phyloP scores from a whole-genome alignment of 257 asterid genomes.

The Vinca minor region DNA sequence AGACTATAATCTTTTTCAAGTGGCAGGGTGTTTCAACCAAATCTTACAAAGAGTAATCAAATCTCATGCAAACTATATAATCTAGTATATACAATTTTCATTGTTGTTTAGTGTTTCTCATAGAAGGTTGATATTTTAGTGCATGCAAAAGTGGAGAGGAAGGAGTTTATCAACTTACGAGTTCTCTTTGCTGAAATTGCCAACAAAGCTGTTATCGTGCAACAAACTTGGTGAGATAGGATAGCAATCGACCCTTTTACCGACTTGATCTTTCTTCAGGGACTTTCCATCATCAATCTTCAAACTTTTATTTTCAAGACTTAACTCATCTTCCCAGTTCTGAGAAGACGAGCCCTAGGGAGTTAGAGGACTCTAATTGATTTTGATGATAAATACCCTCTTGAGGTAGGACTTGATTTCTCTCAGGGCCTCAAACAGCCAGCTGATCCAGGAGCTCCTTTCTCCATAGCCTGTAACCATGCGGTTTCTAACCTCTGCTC shows the following conservation, averaged over 20 bases:
- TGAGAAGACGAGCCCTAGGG: constrained; percentile 33
- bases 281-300: constrained; percentile 40
- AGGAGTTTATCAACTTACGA: constrained; percentile 42
- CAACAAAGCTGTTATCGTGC: constrained; percentile 52
- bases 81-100: neutral
- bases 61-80: too few species aligned
- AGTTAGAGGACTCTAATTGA: constrained; percentile 29
- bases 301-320: constrained; percentile 50
- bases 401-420: constrained; percentile 87
- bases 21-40: neutral
- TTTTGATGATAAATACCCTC: constrained; percentile 37
- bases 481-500: constrained; percentile 90
- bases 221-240: constrained; percentile 86
- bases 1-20: neutral
- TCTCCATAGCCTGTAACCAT: constrained; percentile 86
- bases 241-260: constrained; percentile 36
- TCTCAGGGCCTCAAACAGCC: constrained; percentile 60
- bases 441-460: constrained; percentile 56
- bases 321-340: constrained; percentile 70
- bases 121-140: neutral
- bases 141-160: neutral
- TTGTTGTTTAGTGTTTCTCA: neutral
- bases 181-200: constrained; percentile 55
- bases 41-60: neutral
- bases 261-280: constrained; percentile 34